Base-by-base conservation (phyloP, 352 stramenopile genomes). In the Globisporangium spiculum region DNA sequence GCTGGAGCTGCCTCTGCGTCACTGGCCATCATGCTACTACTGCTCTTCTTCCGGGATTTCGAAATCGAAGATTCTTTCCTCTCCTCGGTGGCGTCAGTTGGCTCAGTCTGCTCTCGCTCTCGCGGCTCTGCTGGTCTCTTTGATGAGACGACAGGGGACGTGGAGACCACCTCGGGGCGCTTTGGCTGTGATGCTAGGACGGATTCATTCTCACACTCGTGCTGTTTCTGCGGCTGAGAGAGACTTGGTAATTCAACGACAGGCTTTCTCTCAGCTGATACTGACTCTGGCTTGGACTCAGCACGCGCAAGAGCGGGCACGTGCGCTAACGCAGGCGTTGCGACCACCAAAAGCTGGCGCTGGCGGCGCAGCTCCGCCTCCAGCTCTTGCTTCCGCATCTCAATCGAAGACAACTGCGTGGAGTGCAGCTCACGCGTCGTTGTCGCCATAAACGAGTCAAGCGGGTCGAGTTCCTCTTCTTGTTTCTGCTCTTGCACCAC, bases 401-500 rank as follows among this genome's bases (percentile, higher is more conserved):
- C 26, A 12, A 87, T 66, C 2, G 74, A 57, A 14, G 72, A 67
- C 22, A 77, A 58, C 14, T 86, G 66, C 12, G 67, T 81, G 18
- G 60, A 60, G 60, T 84, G 75, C 24, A 95, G 70, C 44, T 84
- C 73, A n/a, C 68, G 76, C 4, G 75, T 82, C 3, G 84, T 88
- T 10, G 68, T 70, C 56, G 76, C 72, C 82, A 93, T 89, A 68
- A 92, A 92, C 34, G 80, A 78, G 53, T 92, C 83, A 27, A 95
- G 71, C 20, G 79, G 76, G 60, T 91, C 83, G 26, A 68, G 55
- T 48, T 71, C 79, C 59, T 78, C 53, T 32, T 75, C 72, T 7
- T 73, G 56, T 22, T 75, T 78, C 22, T n/a, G 67, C 8, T 77
- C 68, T 30, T 61, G 54, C n/a, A n/a, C 24, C 1, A 16, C 27